phyloP scores from a whole-genome alignment of 306 rosid species.

The Myrica gale region DNA sequence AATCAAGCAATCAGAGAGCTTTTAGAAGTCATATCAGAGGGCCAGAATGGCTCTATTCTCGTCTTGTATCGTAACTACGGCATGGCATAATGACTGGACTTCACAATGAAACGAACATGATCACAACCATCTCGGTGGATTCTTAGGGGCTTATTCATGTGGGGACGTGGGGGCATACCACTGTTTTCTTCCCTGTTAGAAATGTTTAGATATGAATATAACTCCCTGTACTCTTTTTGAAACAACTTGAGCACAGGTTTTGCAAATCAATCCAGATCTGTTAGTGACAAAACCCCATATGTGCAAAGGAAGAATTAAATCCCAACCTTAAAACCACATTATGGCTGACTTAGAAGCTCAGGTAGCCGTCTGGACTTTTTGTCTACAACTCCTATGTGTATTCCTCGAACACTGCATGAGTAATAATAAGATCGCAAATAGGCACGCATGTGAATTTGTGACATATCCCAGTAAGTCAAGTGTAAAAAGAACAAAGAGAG shows the following conservation, averaged over 20 bases:
- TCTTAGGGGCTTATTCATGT: too few relatives aligned
- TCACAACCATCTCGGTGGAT: too few relatives aligned
- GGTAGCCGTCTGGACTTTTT: background rate
- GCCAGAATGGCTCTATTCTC: background rate
- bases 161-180: too few relatives aligned
- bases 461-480: background rate
- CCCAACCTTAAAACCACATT: background rate
- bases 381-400: background rate
- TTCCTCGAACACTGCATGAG: background rate
- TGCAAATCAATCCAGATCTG: background rate
- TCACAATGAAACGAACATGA: too few relatives aligned
- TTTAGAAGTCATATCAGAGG: too few relatives aligned
- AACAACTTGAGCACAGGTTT: background rate
- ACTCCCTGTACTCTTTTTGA: background rate
- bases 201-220: too few relatives aligned
- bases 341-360: background rate
- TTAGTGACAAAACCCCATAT: background rate
- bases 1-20: background rate
- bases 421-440: background rate
- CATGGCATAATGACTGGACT: background rate
- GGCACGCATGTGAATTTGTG: background rate
- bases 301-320: background rate
- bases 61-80: background rate
- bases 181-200: too few relatives aligned
- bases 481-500: background rate